Base-by-base conservation (phyloP, 495 filamentous ascomycete genomes). In the Neurospora pannonica region DNA sequence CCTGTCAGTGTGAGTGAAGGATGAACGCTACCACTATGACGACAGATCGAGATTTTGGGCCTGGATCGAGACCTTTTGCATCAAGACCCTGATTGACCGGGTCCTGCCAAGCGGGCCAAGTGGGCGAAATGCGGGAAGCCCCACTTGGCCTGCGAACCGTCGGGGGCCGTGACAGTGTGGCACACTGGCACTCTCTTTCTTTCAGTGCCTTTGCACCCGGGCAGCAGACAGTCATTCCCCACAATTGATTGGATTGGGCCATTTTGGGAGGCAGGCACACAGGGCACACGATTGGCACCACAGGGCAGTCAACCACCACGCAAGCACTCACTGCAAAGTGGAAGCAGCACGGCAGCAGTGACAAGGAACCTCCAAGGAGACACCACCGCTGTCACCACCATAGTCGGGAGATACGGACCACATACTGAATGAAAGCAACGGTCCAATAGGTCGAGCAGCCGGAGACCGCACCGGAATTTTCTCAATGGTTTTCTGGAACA, bases 21-120 rank as follows among this genome's bases (percentile, higher is more conserved):
- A 77, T 77, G 74, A 75, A 42, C 71, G 46, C 74, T 71, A 70
- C 75, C 72, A 78, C 74, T 76, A 43, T 73, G 71, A 72, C 71
- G 71, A 60, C 38, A 62, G 79, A 80, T 80, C 79, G 77, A 75
- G 70, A 54, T 76, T 80, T 80, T 76, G 46, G 74, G 73, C 36
- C 60, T 39, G 72, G 77, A 80, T 80, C 79, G 79, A 78, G 71
- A 72, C 73, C 38, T 39, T 38, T 62, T 62, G 24, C 54, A 62
- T 62, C 54, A 8, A 62, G 54, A 62, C 54, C 54, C 54, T 62
- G 54, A 62, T 15, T 62, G 54, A 31, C 54, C 54, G 24, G 48
- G 13, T 62, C 54, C 46, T 48, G 43, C n/a, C 43, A 48, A 48
- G 43, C 15, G 40, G 19, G 42, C 42, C 42, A 46, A 46, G 46